Conservation (phyloP, 768 basidiomycete species). For the Panellus pusillus region DNA sequence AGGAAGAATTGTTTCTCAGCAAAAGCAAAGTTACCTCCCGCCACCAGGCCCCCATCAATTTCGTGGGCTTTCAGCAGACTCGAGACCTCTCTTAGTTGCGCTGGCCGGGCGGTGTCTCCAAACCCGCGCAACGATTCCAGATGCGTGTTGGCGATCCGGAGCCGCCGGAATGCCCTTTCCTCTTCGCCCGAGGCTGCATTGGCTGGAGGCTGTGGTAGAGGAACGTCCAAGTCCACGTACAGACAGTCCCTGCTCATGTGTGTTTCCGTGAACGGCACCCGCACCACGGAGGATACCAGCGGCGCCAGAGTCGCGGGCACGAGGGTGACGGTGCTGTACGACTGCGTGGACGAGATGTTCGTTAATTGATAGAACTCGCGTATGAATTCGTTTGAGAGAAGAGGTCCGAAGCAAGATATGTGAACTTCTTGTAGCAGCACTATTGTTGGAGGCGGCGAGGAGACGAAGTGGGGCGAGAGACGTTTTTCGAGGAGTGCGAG, state of each 20-base stretch:
- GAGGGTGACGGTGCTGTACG: constrained; percentile 50
- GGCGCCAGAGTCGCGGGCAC: constrained; percentile 39
- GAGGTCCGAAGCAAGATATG: constrained; percentile 31
- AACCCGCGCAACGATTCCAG: constrained; percentile 45
- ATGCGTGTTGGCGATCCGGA: constrained; percentile 53
- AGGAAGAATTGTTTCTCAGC: no score
- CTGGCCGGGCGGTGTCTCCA: constrained; percentile 35
- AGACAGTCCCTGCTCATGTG: constrained; percentile 45
- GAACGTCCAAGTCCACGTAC: constrained; percentile 45
- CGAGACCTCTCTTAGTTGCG: constrained; percentile 40
- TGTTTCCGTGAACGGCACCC: constrained; percentile 39
- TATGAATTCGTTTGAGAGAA: constrained; percentile 46
- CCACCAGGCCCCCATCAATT: constrained; percentile 43
- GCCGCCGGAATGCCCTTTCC: constrained; percentile 23
- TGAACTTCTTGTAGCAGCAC: constrained; percentile 51
- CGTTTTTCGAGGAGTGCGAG: constrained; percentile 37
- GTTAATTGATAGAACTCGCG: constrained; percentile 40
- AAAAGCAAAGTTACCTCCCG: constrained; percentile 25
- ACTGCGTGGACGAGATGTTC: constrained; percentile 41
- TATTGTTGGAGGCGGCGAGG: constrained; percentile 38
- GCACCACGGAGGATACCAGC: constrained; percentile 31
- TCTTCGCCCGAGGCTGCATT: constrained; percentile 20
- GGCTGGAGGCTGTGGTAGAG: constrained; percentile 26
- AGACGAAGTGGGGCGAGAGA: constrained; percentile 11
- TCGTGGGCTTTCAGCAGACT: constrained; percentile 30